Evolutionary conservation across 164 flowering plant genomes (phyloP).

Genomic region (Platanus orientalis): DNA sequence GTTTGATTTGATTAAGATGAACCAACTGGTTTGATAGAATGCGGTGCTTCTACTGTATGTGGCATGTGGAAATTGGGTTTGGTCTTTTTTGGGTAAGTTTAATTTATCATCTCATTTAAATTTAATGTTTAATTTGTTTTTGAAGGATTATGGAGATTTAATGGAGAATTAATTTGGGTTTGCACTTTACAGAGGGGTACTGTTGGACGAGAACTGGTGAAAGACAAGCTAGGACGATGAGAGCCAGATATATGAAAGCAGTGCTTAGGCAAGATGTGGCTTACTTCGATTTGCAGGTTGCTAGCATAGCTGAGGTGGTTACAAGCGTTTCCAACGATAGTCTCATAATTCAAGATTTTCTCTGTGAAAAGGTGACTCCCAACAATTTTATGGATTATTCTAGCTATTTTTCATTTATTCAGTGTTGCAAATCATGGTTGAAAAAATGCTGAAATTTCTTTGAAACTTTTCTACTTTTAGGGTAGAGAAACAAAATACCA

Average conservation of each 20-base stretch:
- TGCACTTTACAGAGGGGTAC: slow-evolving; percentile 79
- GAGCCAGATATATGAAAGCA: slow-evolving; percentile 66
- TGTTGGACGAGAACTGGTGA: slow-evolving; percentile 90
- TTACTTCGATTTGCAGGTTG: slow-evolving; percentile 71
- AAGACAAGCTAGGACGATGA: slow-evolving; percentile 71
- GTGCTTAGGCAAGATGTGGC: slow-evolving; percentile 82
- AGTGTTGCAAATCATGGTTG: too few relatives aligned
- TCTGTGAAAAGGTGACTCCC: slow-evolving; percentile 65
- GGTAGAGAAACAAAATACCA: too few relatives aligned
- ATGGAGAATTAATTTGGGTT: neutral
- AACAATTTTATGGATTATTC: too few relatives aligned
- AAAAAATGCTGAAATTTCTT: too few relatives aligned
- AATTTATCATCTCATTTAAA: neutral
- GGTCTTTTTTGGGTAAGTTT: slow-evolving; percentile 32
- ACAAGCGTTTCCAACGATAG: slow-evolving; percentile 75
- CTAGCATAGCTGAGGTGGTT: slow-evolving; percentile 69
- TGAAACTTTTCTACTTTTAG: too few relatives aligned
- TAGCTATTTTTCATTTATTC: too few relatives aligned
- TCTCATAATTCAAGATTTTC: slow-evolving; percentile 68
- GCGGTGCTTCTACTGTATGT: slow-evolving; percentile 39
- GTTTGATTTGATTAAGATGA: slow-evolving; percentile 1
- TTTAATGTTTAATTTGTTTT: too few relatives aligned
- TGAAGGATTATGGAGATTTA: neutral
- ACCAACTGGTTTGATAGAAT: slow-evolving; percentile 23
- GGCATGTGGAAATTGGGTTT: slow-evolving; percentile 37